Conservation (phyloP, 2,329 filamentous ascomycete species). For the Cadophora sp. region DNA sequence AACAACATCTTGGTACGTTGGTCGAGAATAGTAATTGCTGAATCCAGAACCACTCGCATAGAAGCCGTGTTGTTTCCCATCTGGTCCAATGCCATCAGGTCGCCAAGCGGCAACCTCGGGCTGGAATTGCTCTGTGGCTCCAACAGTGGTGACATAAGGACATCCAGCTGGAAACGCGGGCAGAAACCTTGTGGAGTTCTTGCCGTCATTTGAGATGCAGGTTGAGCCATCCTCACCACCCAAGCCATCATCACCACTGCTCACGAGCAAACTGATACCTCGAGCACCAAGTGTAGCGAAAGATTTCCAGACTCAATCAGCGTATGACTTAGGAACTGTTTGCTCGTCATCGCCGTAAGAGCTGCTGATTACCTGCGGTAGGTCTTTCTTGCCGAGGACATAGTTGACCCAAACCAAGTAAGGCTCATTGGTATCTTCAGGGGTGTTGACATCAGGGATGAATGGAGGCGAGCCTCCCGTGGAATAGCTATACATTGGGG, state of each 20-base stretch:
- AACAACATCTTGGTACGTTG: conserved; percentile 28
- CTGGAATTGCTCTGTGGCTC: neutral
- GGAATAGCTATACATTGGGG: neutral
- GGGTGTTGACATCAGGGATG: conserved; percentile 31
- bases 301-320: conserved; percentile 57
- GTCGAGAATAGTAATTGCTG: conserved; percentile 55
- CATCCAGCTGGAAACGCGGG: neutral
- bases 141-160: neutral
- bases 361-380: conserved; percentile 66
- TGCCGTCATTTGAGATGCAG: neutral
- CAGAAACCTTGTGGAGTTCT: neutral
- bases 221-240: conserved; percentile 33
- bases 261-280: conserved; percentile 55
- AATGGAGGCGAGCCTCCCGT: neutral
- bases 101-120: too few relatives aligned
- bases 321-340: conserved; percentile 60
- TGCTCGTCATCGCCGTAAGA: conserved; percentile 62
- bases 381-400: conserved; percentile 56
- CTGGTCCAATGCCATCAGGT: conserved; percentile 39
- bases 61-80: conserved; percentile 42
- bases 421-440: conserved; percentile 65
- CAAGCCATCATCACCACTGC: conserved; percentile 56
- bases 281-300: conserved; percentile 60
- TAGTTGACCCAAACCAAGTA: conserved; percentile 62
- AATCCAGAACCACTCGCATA: conserved; percentile 59